These are phyloP conservation scores for Claviceps paspali DNA, from an alignment of 2,329 filamentous ascomycete genomes.

Conservation along the genomic window DNA sequence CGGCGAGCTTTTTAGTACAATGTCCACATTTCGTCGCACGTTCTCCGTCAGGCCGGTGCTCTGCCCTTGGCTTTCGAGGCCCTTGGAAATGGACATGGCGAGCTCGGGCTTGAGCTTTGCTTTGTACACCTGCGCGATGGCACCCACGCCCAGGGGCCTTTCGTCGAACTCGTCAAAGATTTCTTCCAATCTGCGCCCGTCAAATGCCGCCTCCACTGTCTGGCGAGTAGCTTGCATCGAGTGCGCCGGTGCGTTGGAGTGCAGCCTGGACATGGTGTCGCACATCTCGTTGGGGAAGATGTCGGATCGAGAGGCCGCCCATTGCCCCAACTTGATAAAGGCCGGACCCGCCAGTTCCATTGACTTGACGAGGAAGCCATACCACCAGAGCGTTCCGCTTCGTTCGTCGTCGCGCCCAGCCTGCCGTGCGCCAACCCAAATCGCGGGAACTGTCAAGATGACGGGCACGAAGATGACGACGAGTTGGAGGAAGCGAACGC, in stretches of 20 bases:
- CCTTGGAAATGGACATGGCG: conserved; percentile 44
- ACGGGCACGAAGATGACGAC: conserved; percentile 85
- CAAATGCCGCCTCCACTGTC: conserved; percentile 71
- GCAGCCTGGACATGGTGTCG: conserved; percentile 80
- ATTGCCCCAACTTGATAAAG: conserved; percentile 98
- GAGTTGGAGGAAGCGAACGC: conserved; percentile 74
- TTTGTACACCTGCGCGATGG: conserved; percentile 95
- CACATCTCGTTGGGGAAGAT: conserved; percentile 94
- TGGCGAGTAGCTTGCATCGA: conserved; percentile 64
- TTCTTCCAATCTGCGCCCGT: conserved; percentile 63
- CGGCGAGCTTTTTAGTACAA: conserved; percentile 72
- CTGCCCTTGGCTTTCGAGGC: conserved; percentile 30
- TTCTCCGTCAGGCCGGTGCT: conserved; percentile 43
- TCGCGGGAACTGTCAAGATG: conserved; percentile 58
- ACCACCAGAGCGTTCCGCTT: conserved; percentile 85
- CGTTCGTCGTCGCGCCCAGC: conserved; percentile 57
- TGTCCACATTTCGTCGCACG: conserved; percentile 69
- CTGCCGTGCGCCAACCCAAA: conserved; percentile 61
- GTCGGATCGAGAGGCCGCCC: conserved; percentile 90
- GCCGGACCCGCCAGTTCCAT: conserved; percentile 93
- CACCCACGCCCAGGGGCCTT: conserved; percentile 77
- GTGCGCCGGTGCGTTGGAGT: conserved; percentile 89
- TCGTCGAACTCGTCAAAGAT: conserved; percentile 96
- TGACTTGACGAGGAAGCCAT: conserved; percentile 64
- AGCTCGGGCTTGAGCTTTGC: conserved; percentile 76